Evolutionary conservation across 2,329 filamentous ascomycete species (phyloP), one percentile per base, ranked within the genome.

Genomic region (Colletotrichum sp.): DNA sequence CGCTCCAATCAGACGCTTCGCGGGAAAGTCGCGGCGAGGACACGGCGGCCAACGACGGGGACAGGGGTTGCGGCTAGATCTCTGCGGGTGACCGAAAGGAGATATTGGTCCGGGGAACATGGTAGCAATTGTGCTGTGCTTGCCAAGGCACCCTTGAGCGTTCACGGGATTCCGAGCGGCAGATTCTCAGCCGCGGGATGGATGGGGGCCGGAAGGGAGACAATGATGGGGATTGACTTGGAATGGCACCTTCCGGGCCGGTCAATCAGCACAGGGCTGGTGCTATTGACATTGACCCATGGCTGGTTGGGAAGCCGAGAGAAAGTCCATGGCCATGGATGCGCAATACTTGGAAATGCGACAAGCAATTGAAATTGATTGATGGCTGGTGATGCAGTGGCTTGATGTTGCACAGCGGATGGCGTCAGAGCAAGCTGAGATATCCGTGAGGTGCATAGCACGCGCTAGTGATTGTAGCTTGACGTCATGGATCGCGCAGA

Each of bases 401-500:
- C 75, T 68, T 75, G 68, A 52, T 13, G 68, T 63, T 57, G 67
- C 32, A 64, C 60, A 39, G 32, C 64, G 55, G 13, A 75, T 77
- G 75, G 68, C 75, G 75, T 77, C 75, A 77, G 68, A 60, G 63
- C n/a, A 22, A 39, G 64, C 15, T 28, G 63, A 63, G 30, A 30
- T 64, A 48, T 68, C 63, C 26, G 55, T 63, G 55, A 44, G 63
- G 32, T 72, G 64, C 73, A 73, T 73, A n/a, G 32, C 70, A 60
- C 44, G 44, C 44, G 16, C 65, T 65, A 71, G 55, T 64, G 68
- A 75, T 48, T 22, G 12, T 48, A 18, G 18, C 36, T 65, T 77
- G 68, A 77, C 72, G 75, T 77, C 75, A 77, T 77, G 72, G 64
- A 77, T 72, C 62, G 72, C 52, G 57, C 26, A 28, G 18, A 12